Evolutionary conservation across 306 rosid species (phyloP).

Genomic region (Aeschynomene evenia): DNA sequence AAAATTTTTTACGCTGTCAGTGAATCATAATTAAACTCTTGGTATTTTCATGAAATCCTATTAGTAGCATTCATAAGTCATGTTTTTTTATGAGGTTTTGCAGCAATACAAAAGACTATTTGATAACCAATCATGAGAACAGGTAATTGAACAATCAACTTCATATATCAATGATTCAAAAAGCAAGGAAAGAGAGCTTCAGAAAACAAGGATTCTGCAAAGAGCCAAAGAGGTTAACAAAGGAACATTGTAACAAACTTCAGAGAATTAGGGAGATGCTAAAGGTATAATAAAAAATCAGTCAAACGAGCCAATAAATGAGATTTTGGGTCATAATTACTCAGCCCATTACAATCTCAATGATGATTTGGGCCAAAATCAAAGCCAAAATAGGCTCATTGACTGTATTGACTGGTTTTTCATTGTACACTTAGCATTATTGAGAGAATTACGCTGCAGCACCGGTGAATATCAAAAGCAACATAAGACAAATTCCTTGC

Average conservation of each 20-base stretch:
- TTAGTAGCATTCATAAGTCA: not conserved
- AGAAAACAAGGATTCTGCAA: not conserved
- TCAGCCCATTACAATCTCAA: too few relatives aligned
- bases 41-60: not conserved
- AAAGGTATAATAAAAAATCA: too few relatives aligned
- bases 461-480: slow-evolving; percentile 69
- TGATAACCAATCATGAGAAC: not conserved
- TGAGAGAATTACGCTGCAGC: slow-evolving; percentile 73
- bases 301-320: too few relatives aligned
- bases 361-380: too few relatives aligned
- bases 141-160: not conserved
- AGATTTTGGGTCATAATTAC: too few relatives aligned
- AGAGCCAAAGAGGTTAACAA: not conserved
- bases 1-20: too few relatives aligned
- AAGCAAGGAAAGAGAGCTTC: not conserved
- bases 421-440: too few relatives aligned
- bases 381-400: too few relatives aligned
- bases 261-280: too few relatives aligned
- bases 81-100: not conserved
- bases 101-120: not conserved
- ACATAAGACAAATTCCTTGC: slow-evolving; percentile 56
- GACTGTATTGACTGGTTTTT: too few relatives aligned
- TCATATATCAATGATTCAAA: not conserved
- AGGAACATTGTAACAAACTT: slow-evolving; percentile 5
- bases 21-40: too few relatives aligned